Conservation (phyloP, 2,329 filamentous ascomycete species). For the Xylariaceae sp. region DNA sequence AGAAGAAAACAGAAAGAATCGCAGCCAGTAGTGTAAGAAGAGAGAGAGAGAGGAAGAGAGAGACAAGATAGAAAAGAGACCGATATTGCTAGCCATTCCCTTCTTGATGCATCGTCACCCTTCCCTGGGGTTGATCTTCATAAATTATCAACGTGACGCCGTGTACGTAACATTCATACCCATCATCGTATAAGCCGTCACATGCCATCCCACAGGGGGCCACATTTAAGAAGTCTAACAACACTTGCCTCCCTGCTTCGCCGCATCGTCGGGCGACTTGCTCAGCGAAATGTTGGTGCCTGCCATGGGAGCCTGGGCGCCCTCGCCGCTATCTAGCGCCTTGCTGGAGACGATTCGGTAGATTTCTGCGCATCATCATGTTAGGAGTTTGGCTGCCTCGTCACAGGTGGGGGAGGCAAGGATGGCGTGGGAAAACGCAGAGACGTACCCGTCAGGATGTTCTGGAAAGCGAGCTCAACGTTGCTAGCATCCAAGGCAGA, state of each 20-base stretch:
- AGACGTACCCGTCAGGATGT: constrained; percentile 90
- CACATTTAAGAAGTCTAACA: constrained; percentile 50
- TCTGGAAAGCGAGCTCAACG: constrained; percentile 98
- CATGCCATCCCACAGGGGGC: constrained; percentile 26
- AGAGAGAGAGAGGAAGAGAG: constrained; percentile 14
- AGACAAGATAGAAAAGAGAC: constrained; percentile 12
- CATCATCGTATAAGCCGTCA: constrained; percentile 29
- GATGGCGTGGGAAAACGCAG: constrained; percentile 5
- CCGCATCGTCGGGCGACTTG: constrained; percentile 71
- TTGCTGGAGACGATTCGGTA: constrained; percentile 99
- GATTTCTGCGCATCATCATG: constrained; percentile 63
- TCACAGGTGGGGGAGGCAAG: neutral
- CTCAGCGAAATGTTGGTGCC: constrained; percentile 82
- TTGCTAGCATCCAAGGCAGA: constrained; percentile 98
- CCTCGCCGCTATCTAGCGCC: constrained; percentile 85
- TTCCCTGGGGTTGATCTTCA: constrained; percentile 22
- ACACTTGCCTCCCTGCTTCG: constrained; percentile 75
- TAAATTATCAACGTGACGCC: constrained; percentile 29
- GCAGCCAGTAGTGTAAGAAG: constrained; percentile 18
- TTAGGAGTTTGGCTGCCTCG: constrained; percentile 9
- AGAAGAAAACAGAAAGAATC: constrained; percentile 21
- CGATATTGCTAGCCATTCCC: constrained; percentile 26
- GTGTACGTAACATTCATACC: constrained; percentile 35
- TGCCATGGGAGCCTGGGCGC: constrained; percentile 71
- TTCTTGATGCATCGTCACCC: constrained; percentile 27